Evolutionary conservation across 2,329 filamentous ascomycete genomes (phyloP), one percentile per base, ranked within the genome.

Genomic region (Ceratocystis lukuohia): DNA sequence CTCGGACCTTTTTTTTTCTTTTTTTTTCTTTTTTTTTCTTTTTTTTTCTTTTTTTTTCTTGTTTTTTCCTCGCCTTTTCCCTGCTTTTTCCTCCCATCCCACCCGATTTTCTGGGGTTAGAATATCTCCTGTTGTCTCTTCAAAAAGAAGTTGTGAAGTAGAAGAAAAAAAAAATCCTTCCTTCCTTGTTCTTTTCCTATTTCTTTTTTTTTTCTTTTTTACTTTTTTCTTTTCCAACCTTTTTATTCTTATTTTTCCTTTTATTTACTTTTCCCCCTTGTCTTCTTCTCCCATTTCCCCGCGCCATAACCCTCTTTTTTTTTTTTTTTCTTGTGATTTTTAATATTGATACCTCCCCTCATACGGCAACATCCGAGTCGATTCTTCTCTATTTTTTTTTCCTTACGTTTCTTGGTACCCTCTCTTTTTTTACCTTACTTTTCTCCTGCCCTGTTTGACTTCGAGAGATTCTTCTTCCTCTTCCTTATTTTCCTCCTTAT

Each of bases 51-150:
- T 33, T 57, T 33, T 57, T 57, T 25, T 17, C 3, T 6, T 4
- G 12, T 22, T 20, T 59, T 37, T 59, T 59, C 3, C 22, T 22
- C 28, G 17, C 12, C n/a, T 57, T 15, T 30, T 57, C 33, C 33
- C 33, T 56, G 12, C 28, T 17, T 59, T n/a, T 15, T 59, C 7
- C 4, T 30, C 33, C 53, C 53, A 59, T 59, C 22, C 53, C 53
- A 59, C 53, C 53, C 53, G 53, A 59, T 59, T 37, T 59, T 22
- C 53, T 59, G 53, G 53, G 53, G 53, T 59, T 59, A 17, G 28
- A 41, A 30, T 59, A 59, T 59, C 28, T 59, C 53, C 53, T 59
- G 28, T 59, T 59, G 53, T 59, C 53, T 59, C 53, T 59, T 59
- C 33, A 17, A 20, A 10, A 59, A 30, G 22, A 17, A 30, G 53